Base-by-base conservation (phyloP, 306 rosid genomes). In the Pterocarpus santalinus region DNA sequence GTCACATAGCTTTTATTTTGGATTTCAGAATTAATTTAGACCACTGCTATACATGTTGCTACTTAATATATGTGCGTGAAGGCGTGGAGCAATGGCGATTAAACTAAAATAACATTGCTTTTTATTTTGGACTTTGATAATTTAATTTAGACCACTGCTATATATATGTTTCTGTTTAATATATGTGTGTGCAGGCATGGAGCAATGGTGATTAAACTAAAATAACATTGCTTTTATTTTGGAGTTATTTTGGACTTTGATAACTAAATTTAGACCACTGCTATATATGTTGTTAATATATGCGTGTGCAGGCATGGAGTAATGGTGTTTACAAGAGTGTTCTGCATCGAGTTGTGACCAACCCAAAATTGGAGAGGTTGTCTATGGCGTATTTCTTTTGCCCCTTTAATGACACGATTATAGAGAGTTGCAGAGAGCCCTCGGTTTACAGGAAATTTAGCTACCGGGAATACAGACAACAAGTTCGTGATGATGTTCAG, bases 321-420 rank as follows among this genome's bases (percentile, higher is more conserved):
- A 93, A 91, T 69, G 89, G 89, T 51, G 91, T 89, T 0, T 95
- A 95, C 75, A 88, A 90, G 87, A 95, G 97, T 41, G 99, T 93
- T 41, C 75, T 86, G 38, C 99, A 95, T 78, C 83, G 99, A 72
- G 99, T 95, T 5, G 82, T 90, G 43, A 82, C 95, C 0, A 95
- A 95, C 64, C 74, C 80, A 8, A 47, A 51, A 35, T 70, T 84
- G 56, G 97, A 95, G 76, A 91, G 97, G 38, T 90, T 91, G 82
- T 95, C 99, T 0, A 72, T 89, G 0, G 99, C 97, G 0, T 95
- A 93, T 63, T 93, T 95, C 81, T 73, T 95, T 0, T 95, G 99
- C 66, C 99, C 99, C 5, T 90, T 95, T 13, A 52, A 87, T 46
- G 97, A 90, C 2, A 90, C 97, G 0, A 76, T 87, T 33, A 87